phyloP scores from a whole-genome alignment of 2,329 filamentous ascomycete species.

The Botryosphaeria agaves region DNA sequence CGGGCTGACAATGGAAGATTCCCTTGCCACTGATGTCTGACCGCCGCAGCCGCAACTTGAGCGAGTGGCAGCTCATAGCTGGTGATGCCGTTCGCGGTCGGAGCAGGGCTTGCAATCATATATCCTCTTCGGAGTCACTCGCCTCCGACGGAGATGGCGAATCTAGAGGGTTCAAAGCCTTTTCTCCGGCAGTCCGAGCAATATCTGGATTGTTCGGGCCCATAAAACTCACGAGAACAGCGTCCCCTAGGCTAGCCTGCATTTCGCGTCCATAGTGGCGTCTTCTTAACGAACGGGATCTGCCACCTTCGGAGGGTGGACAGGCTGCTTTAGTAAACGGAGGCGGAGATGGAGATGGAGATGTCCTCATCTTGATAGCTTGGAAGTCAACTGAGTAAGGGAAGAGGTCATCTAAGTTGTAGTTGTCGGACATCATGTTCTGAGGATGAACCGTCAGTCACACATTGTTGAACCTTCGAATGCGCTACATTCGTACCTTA shows the following conservation, averaged over 20 bases:
- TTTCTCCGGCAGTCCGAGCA: slow-evolving; percentile 36
- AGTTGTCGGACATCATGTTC: slow-evolving; percentile 18
- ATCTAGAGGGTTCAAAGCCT: slow-evolving; percentile 30
- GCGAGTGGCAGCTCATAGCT: no score
- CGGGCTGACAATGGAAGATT: no score
- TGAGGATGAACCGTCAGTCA: no score
- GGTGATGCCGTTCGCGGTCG: no score
- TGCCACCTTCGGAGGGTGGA: slow-evolving; percentile 26
- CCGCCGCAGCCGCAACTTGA: no score
- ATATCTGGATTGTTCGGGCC: slow-evolving; percentile 48
- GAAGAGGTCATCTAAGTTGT: slow-evolving; percentile 32
- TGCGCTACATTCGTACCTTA: no score
- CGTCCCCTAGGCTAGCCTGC: slow-evolving; percentile 42
- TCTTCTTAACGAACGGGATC: slow-evolving; percentile 34
- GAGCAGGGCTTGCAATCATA: no score
- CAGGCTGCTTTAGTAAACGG: slow-evolving; percentile 17
- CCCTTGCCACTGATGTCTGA: no score
- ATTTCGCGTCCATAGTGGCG: no score
- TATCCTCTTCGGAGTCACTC: slow-evolving; percentile 25
- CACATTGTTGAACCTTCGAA: no score
- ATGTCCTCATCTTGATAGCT: slow-evolving; percentile 25
- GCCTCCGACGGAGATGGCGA: slow-evolving; percentile 21
- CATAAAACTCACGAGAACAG: slow-evolving; percentile 48
- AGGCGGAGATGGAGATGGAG: slow-evolving; percentile 34
- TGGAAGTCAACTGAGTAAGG: slow-evolving; percentile 23